Base-by-base conservation (phyloP, 2,329 filamentous ascomycete genomes). In the Dothidotthia symphoricarpi region DNA sequence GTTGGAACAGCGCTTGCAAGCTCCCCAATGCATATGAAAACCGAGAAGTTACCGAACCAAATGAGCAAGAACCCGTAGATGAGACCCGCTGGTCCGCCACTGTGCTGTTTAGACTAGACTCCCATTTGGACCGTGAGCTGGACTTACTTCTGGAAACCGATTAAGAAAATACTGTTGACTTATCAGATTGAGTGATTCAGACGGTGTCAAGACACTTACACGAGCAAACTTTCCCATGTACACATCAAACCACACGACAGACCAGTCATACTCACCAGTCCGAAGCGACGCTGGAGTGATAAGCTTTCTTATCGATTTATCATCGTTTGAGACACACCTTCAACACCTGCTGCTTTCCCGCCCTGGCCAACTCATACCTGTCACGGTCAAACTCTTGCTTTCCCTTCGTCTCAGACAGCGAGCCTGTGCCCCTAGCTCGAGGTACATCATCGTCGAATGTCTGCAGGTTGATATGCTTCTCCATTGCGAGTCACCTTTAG, bases 1-100 rank as follows among this genome's bases (percentile, higher is more conserved):
- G 62, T 66, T 4, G 64, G 67, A 16, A 63, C 57, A 34, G 66
- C 62, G 26, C 64, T 67, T 7, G 63, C 64, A 25, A 69, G 59
- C 33, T 67, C 64, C 24, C 61, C 61, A 22, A 66, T 64, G 10
- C 53, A 58, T 17, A 60, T 46, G 38, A 66, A 66, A 16, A 65
- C 59, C 2, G 63, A 66, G n/a, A 67, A 54, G 28, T 63, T 66
- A 8, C 64, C 64, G 3, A 65, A 45, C 61, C 61, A 66, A 17
- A 65, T 53, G n/a, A 67, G 44, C 8, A 64, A 41, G 36, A 66
- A 66, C 9, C 63, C 63, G 28, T 66, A 67, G 25, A 67, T 56
- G 3, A 67, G 54, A 14, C 63, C 64, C 16, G 63, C 61, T 14
- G 63, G 61, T 22, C 64, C 64, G 24, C 64, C 64, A 41, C 63